Evolutionary conservation across 2,329 filamentous ascomycete species (phyloP), one percentile per base, ranked within the genome.

Genomic region (Raffaelea ambrosiae): DNA sequence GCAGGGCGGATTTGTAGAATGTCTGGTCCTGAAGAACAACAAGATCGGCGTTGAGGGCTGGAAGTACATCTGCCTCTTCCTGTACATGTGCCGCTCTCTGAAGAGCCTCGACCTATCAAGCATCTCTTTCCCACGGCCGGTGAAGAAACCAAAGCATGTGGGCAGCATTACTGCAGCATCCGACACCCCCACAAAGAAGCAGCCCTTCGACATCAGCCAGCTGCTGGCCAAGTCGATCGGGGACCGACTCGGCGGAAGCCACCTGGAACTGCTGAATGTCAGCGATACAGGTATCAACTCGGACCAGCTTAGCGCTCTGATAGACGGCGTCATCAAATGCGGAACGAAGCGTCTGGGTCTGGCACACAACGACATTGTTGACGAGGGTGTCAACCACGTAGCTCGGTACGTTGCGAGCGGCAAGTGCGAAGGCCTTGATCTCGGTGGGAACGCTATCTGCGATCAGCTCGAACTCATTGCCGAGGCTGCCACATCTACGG

Each of bases 11-110:
- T 81, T 94, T 2, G 79, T 97, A 4, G 89, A 96, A 67, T 86
- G 88, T 52, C 68, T 98, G 7, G 85, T 88, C 2, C 67, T 98
- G 39, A 95, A 94, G 66, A 88, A 94, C 66, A 97, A 97, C 61
- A 91, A 89, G 58, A 83, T 97, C 51, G 86, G 88, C 0, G 72
- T 75, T 1, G 85, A 94, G 53, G 93, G 91, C 16, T 98, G 93
- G 93, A 89, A 84, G 58, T 82, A 97, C 61, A 82, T 97, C 49
- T 85, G 84, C 38, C 71, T 95, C 7, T 98, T 97, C 61, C 74
- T 95, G 46, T 88, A 95, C 65, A 83, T 96, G 71, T 95, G 88
- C 57, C 83, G 82, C 52, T 89, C 89, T 1, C 72, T 98, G 48
- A 90, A 89, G 63, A 84, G 79, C 5, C 77, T 97, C 21, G 93